Evolutionary conservation across 2,329 filamentous ascomycete genomes (phyloP).

Genomic region (Cercospora canescens): DNA sequence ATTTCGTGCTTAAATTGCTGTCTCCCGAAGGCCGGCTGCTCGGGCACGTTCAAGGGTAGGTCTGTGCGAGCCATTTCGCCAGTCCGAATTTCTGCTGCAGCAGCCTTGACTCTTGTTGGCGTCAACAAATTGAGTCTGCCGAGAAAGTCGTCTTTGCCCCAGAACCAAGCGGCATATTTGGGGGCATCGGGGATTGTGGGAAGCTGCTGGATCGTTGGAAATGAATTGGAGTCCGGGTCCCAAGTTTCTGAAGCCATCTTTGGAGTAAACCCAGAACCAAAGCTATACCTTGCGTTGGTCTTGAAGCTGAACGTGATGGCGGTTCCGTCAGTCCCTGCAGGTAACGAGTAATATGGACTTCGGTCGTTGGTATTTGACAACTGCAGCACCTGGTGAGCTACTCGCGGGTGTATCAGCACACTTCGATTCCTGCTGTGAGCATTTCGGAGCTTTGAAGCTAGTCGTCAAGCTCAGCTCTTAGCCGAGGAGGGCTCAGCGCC

Average conservation of each 20-base stretch:
- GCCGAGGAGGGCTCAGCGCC: neutral
- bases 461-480: neutral
- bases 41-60: slow-evolving; percentile 54
- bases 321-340: neutral
- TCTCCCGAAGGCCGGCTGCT: slow-evolving; percentile 55
- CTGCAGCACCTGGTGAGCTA: neutral
- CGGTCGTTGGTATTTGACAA: neutral
- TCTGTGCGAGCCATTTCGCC: slow-evolving; percentile 59
- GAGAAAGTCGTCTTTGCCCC: slow-evolving; percentile 58
- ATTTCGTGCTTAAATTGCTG: slow-evolving; percentile 57
- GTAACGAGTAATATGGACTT: no score
- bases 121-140: slow-evolving; percentile 59
- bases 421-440: neutral
- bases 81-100: slow-evolving; percentile 54
- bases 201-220: slow-evolving; percentile 56
- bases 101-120: slow-evolving; percentile 54
- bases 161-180: slow-evolving; percentile 60
- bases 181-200: slow-evolving; percentile 55
- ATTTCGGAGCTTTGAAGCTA: neutral
- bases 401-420: neutral
- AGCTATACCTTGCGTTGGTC: neutral
- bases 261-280: neutral
- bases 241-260: slow-evolving; percentile 18
- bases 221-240: slow-evolving; percentile 53
- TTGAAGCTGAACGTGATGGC: neutral